Percentiles rank a stretch among this genome's conserved stretches.
Evolutionary conservation across 441 rosid species (phyloP).

Genomic region (Gossypium aridum): DNA sequence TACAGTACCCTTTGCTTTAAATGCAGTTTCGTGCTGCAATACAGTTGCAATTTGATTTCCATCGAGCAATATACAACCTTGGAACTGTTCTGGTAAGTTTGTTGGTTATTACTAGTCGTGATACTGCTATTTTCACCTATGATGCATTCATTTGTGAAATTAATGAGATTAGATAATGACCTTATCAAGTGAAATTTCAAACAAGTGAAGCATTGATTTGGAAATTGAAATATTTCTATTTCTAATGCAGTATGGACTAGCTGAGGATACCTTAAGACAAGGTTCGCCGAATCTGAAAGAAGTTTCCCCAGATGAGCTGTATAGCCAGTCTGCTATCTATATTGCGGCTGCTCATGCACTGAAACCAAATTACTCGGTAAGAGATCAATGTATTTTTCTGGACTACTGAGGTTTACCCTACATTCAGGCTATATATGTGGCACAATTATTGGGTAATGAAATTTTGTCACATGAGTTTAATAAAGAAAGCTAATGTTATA

Average conservation of each 20-base stretch:
- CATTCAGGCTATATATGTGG: not conserved
- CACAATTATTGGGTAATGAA: not conserved
- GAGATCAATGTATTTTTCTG: not conserved
- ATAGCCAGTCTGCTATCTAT: conserved; percentile 94
- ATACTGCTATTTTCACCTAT: not conserved
- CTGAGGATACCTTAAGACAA: conserved; percentile 89
- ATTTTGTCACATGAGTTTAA: not conserved
- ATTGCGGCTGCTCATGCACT: conserved; percentile 97
- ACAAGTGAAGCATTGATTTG: not conserved
- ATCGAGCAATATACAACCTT: conserved; percentile 94
- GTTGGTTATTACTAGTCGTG: not conserved
- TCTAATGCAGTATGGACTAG: conserved; percentile 82
- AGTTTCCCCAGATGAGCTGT: conserved; percentile 79
- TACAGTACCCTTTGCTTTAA: conserved; percentile 6
- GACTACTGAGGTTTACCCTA: not conserved
- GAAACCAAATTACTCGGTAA: conserved; percentile 92
- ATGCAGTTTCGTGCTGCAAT: conserved; percentile 95
- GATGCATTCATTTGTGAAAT: not conserved
- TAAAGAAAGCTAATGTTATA: not conserved
- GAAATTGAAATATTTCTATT: conserved; percentile 1
- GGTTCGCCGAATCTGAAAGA: conserved; percentile 69
- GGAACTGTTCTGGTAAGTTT: conserved; percentile 94
- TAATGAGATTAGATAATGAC: not conserved
- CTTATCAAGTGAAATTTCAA: not conserved
- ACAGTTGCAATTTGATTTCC: conserved; percentile 92